A percentile compares a stretch with the other conserved stretches of the same genome.
Conservation (phyloP, 495 filamentous ascomycete genomes). For the Aspergillus biplanus region DNA sequence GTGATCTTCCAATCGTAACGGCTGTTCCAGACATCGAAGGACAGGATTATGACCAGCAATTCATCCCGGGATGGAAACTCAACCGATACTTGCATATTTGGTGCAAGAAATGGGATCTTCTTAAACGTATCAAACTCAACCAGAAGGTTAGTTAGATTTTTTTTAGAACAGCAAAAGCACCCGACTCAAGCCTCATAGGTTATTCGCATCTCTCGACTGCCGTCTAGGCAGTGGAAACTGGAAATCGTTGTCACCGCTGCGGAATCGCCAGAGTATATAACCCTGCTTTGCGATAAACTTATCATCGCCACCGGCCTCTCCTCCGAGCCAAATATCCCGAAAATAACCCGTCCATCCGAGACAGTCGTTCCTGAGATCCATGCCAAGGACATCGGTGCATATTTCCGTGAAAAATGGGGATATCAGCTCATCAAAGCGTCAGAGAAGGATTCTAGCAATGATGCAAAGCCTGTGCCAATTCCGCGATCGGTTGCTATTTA, state of each 20-base stretch:
- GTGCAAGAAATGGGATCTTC: constrained; percentile 59
- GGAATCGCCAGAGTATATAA: constrained; percentile 1
- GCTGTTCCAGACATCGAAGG: constrained; percentile 20
- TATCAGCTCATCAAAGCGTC: constrained; percentile 25
- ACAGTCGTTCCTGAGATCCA: constrained; percentile 49
- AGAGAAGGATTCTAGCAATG: not conserved
- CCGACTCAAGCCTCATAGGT: constrained; percentile 22
- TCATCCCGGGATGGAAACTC: constrained; percentile 67
- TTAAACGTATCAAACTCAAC: constrained; percentile 53
- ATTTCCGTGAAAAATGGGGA: constrained; percentile 35
- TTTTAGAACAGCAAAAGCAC: not conserved
- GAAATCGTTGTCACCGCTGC: constrained; percentile 14
- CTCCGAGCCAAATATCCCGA: constrained; percentile 56
- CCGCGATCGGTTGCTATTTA: constrained; percentile 56
- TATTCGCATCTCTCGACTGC: constrained; percentile 28
- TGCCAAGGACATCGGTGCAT: constrained; percentile 36
- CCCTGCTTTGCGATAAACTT: constrained; percentile 58
- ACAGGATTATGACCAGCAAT: constrained; percentile 52
- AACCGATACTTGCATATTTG: constrained; percentile 64
- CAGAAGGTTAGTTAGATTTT: constrained; percentile 42
- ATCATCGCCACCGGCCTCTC: constrained; percentile 69
- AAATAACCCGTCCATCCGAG: constrained; percentile 28
- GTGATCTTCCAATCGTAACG: constrained; percentile 63
- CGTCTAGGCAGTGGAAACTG: constrained; percentile 33
- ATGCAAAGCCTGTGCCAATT: not conserved